Evolutionary conservation across 768 basidiomycete species (phyloP), one percentile per base, ranked within the genome.

Genomic region (Cubamyces lactineus): DNA sequence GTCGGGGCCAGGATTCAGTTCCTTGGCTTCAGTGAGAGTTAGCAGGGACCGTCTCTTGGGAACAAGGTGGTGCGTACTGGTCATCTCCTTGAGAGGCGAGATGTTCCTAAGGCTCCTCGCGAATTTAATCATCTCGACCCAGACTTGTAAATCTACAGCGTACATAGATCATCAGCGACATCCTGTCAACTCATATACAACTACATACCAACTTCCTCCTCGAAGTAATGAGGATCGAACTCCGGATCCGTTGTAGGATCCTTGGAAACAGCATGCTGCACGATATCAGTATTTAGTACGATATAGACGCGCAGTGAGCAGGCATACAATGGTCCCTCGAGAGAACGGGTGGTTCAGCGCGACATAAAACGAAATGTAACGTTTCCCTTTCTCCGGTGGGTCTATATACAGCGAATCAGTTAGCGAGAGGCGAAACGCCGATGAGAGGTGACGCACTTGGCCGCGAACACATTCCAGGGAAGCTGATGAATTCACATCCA

Each of bases 261-360:
- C 9, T 56, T 54, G 15, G 74, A 75, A 0, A 49, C 63, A 7
- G 74, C 68, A 54, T 74, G 72, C 71, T 74, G 73, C 69, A 53
- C 9, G 30, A 41, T 8, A 4, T 38, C 24, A 21, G 24, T 16
- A 45, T 19, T 28, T 3, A 45, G 5, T 3, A 16, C 30, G 9
- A 41, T 28, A 12, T 41, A 30, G 42, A 15, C 23, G 4, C 28
- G 42, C 3, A 24, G 38, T 17, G 38, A 34, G 24, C 1, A 24
- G 11, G 72, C 79, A 41, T 52, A 82, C 82, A 59, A 85, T 79
- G 0, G 79, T 75, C 1, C 84, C 84, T 13, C 82, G 71, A 11
- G 80, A 82, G 63, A 82, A 76, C 1, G 75, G 74, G 51, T 84
- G 79, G 56, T 81, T 80, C n/a, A 75, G 64, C 0, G 74, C 72